These are phyloP conservation scores for Paraphaeosphaeria sporulosa DNA, from an alignment of 2,329 filamentous ascomycete genomes.

Conservation along the genomic window DNA sequence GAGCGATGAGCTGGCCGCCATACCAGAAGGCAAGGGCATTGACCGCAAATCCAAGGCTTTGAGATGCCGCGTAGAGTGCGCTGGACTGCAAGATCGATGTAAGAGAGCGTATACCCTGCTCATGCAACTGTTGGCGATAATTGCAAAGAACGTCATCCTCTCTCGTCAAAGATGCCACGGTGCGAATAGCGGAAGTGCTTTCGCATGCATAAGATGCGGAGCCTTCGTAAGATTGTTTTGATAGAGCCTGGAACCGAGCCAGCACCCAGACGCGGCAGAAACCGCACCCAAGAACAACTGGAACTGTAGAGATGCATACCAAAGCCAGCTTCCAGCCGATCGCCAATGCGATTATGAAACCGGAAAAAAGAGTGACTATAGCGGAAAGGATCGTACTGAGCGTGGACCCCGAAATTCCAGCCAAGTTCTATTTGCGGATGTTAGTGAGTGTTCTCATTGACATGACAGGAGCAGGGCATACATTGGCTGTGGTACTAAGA, in stretches of 20 bases:
- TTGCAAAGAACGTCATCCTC: constrained; percentile 77
- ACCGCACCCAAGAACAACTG: constrained; percentile 75
- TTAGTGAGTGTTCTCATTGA: constrained; percentile 1
- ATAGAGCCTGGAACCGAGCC: background rate
- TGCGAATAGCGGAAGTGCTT: constrained; percentile 87
- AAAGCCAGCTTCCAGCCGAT: constrained; percentile 86
- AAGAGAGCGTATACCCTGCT: constrained; percentile 72
- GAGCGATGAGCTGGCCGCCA: constrained; percentile 21
- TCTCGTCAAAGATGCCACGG: constrained; percentile 83
- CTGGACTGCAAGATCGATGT: constrained; percentile 77
- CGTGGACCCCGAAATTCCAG: constrained; percentile 84
- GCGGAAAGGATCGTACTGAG: constrained; percentile 84
- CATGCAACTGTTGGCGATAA: constrained; percentile 61
- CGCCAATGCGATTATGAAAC: constrained; percentile 71
- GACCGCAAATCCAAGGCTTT: constrained; percentile 67
- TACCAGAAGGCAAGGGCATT: constrained; percentile 25
- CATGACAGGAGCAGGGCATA: background rate
- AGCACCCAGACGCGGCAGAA: constrained; percentile 66
- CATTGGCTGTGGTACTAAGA: constrained; percentile 3
- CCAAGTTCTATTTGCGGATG: constrained; percentile 36
- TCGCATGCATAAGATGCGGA: constrained; percentile 91
- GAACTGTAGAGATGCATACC: constrained; percentile 79
- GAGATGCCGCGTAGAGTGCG: constrained; percentile 78
- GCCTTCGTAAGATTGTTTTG: background rate
- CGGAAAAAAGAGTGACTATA: constrained; percentile 75